Conservation (phyloP, 2,329 filamentous ascomycete genomes). For the Dissoconium aciculare region DNA sequence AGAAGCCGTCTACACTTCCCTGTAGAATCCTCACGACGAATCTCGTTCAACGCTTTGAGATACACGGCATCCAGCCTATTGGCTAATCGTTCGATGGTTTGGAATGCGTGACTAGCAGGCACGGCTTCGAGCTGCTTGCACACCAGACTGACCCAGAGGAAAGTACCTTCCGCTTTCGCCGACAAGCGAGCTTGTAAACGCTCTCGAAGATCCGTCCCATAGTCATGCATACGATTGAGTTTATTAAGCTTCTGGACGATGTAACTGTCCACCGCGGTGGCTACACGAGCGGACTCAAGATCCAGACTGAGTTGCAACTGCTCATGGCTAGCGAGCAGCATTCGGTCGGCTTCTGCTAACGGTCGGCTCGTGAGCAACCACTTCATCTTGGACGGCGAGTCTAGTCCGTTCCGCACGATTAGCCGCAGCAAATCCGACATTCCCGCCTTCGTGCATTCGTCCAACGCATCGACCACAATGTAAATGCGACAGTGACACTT, state of each 20-base stretch:
- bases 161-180: not conserved
- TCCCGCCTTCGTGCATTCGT: not conserved
- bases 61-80: not conserved
- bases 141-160: not conserved
- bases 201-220: not conserved
- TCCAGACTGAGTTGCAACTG: not conserved
- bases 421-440: not conserved
- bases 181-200: not conserved
- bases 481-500: not conserved
- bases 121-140: not conserved
- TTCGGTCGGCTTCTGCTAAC: not conserved
- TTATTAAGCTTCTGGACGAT: not conserved
- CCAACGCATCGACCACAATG: not conserved
- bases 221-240: not conserved
- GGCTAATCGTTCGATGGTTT: not conserved
- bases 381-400: not conserved
- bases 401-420: not conserved
- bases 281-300: not conserved
- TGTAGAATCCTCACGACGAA: too few relatives aligned
- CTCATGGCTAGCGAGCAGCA: not conserved
- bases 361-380: constrained; percentile 1
- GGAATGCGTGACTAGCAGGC: not conserved
- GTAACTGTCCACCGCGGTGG: not conserved
- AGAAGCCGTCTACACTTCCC: too few relatives aligned
- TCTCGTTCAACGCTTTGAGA: not conserved